These are phyloP conservation scores for Colletotrichum orchidophilum DNA, from an alignment of 2,329 filamentous ascomycete genomes.

Conservation along the genomic window DNA sequence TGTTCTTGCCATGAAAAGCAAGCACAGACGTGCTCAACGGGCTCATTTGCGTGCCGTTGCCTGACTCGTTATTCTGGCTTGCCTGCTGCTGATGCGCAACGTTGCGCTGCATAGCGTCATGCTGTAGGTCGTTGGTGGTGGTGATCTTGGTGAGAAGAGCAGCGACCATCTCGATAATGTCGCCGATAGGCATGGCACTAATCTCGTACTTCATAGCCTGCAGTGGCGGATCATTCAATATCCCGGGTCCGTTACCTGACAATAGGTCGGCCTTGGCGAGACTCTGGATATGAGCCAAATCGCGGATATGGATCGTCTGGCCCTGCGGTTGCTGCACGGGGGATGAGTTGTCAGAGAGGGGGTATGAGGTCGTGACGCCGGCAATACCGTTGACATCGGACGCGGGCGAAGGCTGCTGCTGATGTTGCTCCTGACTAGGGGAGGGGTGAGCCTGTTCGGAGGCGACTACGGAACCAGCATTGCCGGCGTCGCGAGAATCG, in stretches of 20 bases:
- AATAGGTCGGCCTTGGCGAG: conserved; percentile 83
- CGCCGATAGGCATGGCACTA: conserved; percentile 94
- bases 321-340: conserved; percentile 43
- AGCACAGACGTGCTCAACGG: conserved; percentile 75
- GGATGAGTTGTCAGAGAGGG: conserved; percentile 39
- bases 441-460: conserved; percentile 33
- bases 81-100: conserved; percentile 67
- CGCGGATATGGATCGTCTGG: conserved; percentile 78
- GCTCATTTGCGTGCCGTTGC: conserved; percentile 67
- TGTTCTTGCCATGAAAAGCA: conserved; percentile 97
- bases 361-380: conserved; percentile 36
- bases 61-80: conserved; percentile 53
- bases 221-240: conserved; percentile 59
- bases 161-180: conserved; percentile 99
- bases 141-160: conserved; percentile 97
- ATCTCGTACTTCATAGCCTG: conserved; percentile 85
- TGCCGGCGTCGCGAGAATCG: conserved; percentile 36
- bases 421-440: conserved; percentile 34
- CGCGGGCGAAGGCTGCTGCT: conserved; percentile 47
- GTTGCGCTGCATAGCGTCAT: conserved; percentile 86
- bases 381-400: conserved; percentile 43
- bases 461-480: conserved; percentile 16
- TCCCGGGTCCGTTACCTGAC: conserved; percentile 59
- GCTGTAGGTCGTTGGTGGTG: conserved; percentile 92
- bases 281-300: conserved; percentile 89